These are phyloP conservation scores for Lachnellula occidentalis DNA, from an alignment of 2,329 filamentous ascomycete species.

Conservation along the genomic window DNA sequence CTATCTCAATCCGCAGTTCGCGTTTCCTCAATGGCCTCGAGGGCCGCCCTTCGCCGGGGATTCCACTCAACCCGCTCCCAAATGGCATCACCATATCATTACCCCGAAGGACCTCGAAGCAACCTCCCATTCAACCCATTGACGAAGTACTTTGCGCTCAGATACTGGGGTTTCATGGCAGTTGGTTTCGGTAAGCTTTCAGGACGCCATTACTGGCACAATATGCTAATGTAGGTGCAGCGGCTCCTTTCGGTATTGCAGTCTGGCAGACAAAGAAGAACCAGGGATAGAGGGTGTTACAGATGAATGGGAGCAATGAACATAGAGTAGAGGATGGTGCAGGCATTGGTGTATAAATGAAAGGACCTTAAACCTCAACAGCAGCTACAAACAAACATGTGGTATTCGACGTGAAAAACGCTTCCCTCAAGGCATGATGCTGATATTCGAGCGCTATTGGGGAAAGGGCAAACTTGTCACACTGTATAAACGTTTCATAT, in stretches of 20 bases:
- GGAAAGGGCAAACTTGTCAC: too few species aligned
- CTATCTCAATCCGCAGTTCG: constrained; percentile 65
- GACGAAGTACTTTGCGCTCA: constrained; percentile 75
- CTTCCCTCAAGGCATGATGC: too few species aligned
- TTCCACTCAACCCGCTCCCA: constrained; percentile 88
- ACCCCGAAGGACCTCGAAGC: constrained; percentile 89
- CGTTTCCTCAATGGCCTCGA: constrained; percentile 54
- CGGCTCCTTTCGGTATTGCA: constrained; percentile 57
- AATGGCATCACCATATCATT: constrained; percentile 91
- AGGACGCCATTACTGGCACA: not conserved
- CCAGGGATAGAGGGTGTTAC: constrained; percentile 19
- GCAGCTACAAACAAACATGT: not conserved
- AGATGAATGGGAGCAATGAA: constrained; percentile 5
- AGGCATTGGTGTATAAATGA: constrained; percentile 9
- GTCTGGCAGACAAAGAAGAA: constrained; percentile 38
- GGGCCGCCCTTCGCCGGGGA: constrained; percentile 74
- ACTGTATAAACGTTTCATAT: too few species aligned
- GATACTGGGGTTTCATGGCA: constrained; percentile 75
- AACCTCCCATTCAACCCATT: constrained; percentile 97
- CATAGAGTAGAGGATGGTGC: constrained; percentile 12
- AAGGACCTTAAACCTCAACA: not conserved
- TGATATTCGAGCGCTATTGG: too few species aligned
- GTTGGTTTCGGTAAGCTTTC: constrained; percentile 42
- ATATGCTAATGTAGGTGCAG: constrained; percentile 24
- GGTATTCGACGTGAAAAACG: not conserved